phyloP scores from a whole-genome alignment of 2,329 filamentous ascomycete genomes.

The Colletotrichum trifolii region DNA sequence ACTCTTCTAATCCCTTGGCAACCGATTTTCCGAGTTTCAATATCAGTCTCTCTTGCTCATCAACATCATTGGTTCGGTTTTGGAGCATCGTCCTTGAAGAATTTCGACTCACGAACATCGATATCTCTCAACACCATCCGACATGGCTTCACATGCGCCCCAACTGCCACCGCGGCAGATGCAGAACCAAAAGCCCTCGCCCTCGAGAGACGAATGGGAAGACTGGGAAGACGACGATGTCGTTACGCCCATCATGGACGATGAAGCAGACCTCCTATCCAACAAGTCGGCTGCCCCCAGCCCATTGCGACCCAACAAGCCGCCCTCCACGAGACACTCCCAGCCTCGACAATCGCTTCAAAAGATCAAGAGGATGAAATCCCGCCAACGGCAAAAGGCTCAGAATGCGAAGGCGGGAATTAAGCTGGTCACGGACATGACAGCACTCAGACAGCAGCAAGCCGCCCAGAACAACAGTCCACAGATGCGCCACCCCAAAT shows the following conservation, averaged over 20 bases:
- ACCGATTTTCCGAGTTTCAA: not conserved
- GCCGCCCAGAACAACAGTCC: conserved; percentile 45
- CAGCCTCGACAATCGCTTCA: conserved; percentile 49
- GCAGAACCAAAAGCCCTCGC: conserved; percentile 1
- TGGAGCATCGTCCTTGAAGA: not conserved
- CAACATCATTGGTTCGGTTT: not conserved
- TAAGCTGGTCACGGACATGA: conserved; percentile 76
- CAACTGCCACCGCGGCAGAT: conserved; percentile 8
- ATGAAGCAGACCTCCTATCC: conserved; percentile 48
- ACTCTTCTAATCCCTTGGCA: not conserved
- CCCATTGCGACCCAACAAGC: conserved; percentile 28
- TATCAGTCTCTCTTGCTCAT: not conserved
- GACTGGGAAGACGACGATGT: conserved; percentile 64
- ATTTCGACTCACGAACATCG: not conserved
- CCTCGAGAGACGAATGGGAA: conserved; percentile 59
- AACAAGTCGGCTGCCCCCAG: conserved; percentile 31
- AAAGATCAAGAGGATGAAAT: conserved; percentile 62
- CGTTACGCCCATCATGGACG: conserved; percentile 52
- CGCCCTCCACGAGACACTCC: conserved; percentile 27
- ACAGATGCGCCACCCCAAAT: conserved; percentile 52
- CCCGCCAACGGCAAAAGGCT: conserved; percentile 69
- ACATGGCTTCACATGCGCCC: conserved; percentile 19
- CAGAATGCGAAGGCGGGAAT: conserved; percentile 73
- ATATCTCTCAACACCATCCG: not conserved
- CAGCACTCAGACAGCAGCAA: conserved; percentile 59